Conservation (phyloP, 2,329 filamentous ascomycete genomes). For the Xenoacremonium recifei region DNA sequence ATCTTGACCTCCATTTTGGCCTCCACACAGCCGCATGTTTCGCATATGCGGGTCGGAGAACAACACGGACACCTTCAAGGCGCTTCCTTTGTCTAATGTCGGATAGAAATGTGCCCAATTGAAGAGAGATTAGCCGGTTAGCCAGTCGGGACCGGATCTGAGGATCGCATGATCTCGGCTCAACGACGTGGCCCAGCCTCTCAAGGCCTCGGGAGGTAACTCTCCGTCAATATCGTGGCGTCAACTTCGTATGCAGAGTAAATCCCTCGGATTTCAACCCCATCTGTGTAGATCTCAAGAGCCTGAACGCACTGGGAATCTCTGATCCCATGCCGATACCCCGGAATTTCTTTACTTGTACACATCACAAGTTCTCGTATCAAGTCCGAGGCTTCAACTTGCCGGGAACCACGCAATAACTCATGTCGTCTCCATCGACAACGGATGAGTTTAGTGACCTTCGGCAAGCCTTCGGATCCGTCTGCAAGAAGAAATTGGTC, state of each 20-base stretch:
- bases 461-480: conserved; percentile 19
- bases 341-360: not conserved
- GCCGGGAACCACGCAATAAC: conserved; percentile 8
- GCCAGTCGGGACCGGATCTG: conserved; percentile 15
- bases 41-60: conserved; percentile 14
- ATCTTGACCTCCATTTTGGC: not conserved
- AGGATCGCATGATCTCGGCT: conserved; percentile 27
- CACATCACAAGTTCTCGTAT: too few relatives aligned
- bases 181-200: conserved; percentile 21
- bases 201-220: not conserved
- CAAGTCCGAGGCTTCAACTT: too few relatives aligned
- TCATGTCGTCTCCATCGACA: conserved; percentile 18
- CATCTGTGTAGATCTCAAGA: not conserved
- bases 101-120: too few relatives aligned
- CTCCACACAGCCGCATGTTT: conserved; percentile 7
- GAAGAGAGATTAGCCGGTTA: too few relatives aligned
- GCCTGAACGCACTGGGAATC: too few relatives aligned
- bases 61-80: conserved; percentile 2
- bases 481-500: conserved; percentile 23
- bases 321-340: not conserved
- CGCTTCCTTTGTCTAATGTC: not conserved
- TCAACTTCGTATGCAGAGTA: not conserved
- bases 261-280: not conserved
- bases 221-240: not conserved
- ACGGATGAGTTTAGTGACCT: conserved; percentile 7